Conservation (phyloP, 805 yeast species). For the Clavispora santaluciae region DNA sequence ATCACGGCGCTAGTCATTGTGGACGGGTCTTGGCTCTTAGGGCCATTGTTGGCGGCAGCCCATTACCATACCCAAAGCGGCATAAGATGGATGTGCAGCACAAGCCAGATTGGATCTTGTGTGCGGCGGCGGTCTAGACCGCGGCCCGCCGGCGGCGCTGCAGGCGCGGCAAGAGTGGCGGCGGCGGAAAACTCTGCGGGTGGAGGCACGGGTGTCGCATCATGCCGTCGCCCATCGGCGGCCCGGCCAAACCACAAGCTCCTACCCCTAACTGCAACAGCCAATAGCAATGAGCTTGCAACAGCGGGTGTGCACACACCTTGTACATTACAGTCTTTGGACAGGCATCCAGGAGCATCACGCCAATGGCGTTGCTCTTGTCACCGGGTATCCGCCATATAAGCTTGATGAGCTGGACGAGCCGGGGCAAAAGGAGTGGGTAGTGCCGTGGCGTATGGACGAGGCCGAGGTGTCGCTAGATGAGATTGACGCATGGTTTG, state of each 20-base stretch:
- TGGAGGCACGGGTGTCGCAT: constrained; percentile 1
- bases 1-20: no score
- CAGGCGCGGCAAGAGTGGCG: neutral
- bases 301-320: constrained; percentile 35
- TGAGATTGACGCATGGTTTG: constrained; percentile 39
- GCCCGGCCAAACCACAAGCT: no score
- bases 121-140: constrained; percentile 1
- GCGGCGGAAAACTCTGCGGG: neutral
- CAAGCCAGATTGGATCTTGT: no score
- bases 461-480: constrained; percentile 28
- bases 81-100: no score
- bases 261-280: neutral
- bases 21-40: no score
- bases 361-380: constrained; percentile 6
- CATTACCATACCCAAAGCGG: neutral
- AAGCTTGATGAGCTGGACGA: constrained; percentile 20
- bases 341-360: constrained; percentile 24
- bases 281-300: constrained; percentile 15
- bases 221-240: neutral
- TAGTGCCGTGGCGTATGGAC: constrained; percentile 32
- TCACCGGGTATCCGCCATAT: constrained; percentile 31
- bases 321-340: constrained; percentile 46
- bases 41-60: neutral
- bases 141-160: neutral
- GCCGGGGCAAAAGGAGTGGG: constrained; percentile 30